Base-by-base conservation (phyloP, 2,329 filamentous ascomycete species). In the Colletotrichum liaoningense region DNA sequence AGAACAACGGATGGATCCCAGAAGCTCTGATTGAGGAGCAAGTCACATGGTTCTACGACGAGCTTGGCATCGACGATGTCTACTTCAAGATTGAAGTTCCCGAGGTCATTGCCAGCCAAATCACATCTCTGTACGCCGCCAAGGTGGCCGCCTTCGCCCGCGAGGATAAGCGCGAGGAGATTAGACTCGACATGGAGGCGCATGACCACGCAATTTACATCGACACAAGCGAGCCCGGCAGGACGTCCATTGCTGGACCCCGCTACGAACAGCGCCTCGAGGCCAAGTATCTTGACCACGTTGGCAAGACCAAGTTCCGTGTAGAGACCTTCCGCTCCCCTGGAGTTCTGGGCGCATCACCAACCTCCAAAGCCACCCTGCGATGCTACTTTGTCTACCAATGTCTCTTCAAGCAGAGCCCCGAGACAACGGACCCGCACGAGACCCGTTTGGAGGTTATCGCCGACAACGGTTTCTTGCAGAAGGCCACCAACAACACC, bases 331-430 rank as follows among this genome's bases (percentile, higher is more conserved):
- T 99, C 91, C 93, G 97, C 75, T 98, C 97, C 3, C 93, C 94
- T 4, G 95, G 93, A 75, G 91, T 93, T 38, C 88, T 98, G 55
- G 94, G 94, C 9, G 88, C 87, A 72, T 84, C 86, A 57, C 85
- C 91, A 57, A 89, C 90, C 74, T 92, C 93, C 69, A 93, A 95
- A 79, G 92, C 96, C 71, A 94, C 96, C 67, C 88, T 99, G 69
- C 93, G 97, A 75, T 99, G 97, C 87, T 99, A 99, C 87, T 99
- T 99, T 81, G 95, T 99, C 77, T 99, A 99, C 87, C 94, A 98
- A 84, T 98, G 96, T 84, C 92, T 93, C 80, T 99, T 98, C 84
- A 92, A 91, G 78, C 94, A 95, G 3, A 86, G 86, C 67, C 90
- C 92, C 2, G 90, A 93, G 77, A 92, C 92, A 75, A 94, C 95